Evolutionary conservation across 1,284 basidiomycete species (phyloP), one percentile per base, ranked within the genome.

Genomic region (Leucoagaricus sp.): DNA sequence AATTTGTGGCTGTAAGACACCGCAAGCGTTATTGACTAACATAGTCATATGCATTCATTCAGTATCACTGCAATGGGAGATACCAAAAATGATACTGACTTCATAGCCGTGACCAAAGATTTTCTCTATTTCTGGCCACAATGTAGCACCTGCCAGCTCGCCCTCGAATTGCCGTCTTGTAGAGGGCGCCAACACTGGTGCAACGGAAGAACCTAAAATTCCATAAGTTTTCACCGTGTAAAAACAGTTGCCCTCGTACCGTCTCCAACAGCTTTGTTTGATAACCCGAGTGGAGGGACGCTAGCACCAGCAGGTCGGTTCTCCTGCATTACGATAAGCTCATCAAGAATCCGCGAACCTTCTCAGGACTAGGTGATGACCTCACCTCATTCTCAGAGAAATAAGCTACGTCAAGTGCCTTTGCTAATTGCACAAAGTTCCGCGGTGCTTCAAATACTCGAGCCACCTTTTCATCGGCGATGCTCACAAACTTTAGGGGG

Each of bases 71-170:
- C 6, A 55, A 34, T 7, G n/a, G 15, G 38, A 47, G 26, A 1
- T 46, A 29, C 6, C 33, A 17, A 28, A 8, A 48, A n/a, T 17
- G 19, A 41, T 23, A 62, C 68, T 57, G 61, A 94, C 90, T 81
- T 99, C 97, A 68, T 98, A 98, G 31, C 95, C 95, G 72, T 99
- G 97, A 1, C 96, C 97, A 70, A 98, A 99, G 2, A 99, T 78
- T 70, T 99, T 99, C 67, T 99, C 96, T 1, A 89, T 78, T 73
- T 99, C 97, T 0, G 96, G 96, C 97, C 97, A 99, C 0, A 99
- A 81, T 0, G 96, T 98, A 12, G 85, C 82, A 0, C 87, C 83
- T 0, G 92, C 87, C 0, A 99, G 80, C 70, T 93, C 86, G 45
- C 89, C 87, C 69, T 94, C 91, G 61, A 92, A 92, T 0, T 93